Evolutionary conservation across 208 protist genomes (phyloP).

Genomic region (Crithidia thermophila): DNA sequence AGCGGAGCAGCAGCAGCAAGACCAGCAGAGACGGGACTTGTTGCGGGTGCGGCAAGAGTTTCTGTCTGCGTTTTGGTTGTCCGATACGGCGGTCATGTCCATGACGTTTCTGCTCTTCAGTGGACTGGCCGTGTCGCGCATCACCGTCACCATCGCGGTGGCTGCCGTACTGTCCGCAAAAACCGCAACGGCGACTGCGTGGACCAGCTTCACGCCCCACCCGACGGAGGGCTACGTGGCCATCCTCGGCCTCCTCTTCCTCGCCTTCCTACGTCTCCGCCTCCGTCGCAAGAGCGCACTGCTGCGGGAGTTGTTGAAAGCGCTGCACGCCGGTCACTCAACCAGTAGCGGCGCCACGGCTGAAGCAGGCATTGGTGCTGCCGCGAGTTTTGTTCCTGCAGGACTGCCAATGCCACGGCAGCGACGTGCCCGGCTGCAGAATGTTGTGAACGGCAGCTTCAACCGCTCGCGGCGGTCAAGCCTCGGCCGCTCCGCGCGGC

Average conservation of each 20-base stretch:
- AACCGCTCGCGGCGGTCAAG: background rate
- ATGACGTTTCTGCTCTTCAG: constrained; percentile 11
- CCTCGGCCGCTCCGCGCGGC: background rate
- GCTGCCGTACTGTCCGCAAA: background rate
- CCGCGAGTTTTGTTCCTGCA: background rate
- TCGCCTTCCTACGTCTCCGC: background rate
- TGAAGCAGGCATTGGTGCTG: no score
- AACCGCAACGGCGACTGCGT: background rate
- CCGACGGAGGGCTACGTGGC: constrained; percentile 20
- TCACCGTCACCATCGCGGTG: constrained; percentile 13
- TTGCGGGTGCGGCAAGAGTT: constrained; percentile 10
- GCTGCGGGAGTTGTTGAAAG: background rate
- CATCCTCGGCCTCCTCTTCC: background rate
- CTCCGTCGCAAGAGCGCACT: background rate
- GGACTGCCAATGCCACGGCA: background rate
- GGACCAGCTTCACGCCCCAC: background rate
- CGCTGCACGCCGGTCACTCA: background rate
- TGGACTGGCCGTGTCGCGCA: constrained; percentile 5
- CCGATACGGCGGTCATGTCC: background rate
- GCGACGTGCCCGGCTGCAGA: background rate
- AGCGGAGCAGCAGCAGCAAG: background rate
- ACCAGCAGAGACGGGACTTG: background rate
- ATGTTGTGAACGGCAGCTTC: background rate
- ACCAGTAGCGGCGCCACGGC: background rate
- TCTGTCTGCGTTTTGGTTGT: constrained; percentile 16